phyloP scores from a whole-genome alignment of 768 basidiomycete genomes.

The Tephrocybe sp. region DNA sequence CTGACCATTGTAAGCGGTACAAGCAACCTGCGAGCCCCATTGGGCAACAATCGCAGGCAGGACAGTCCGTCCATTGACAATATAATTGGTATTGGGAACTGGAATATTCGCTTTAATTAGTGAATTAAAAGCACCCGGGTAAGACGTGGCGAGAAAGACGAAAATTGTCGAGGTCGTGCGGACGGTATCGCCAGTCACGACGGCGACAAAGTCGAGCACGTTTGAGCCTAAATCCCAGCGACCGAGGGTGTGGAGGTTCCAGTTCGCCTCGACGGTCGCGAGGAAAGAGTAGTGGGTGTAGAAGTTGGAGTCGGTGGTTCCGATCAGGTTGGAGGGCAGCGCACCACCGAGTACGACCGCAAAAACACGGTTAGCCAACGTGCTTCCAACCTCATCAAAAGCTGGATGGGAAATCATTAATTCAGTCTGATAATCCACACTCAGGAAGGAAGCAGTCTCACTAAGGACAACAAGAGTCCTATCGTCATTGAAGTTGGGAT shows the following conservation, averaged over 20 bases:
- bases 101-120: constrained; percentile 11
- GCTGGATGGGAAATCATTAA: constrained; percentile 15
- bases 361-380: constrained; percentile 45
- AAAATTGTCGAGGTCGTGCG: constrained; percentile 7
- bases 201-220: constrained; percentile 51
- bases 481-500: constrained; percentile 50
- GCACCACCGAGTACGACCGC: constrained; percentile 39
- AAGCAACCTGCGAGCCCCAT: constrained; percentile 21
- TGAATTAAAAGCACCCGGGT: constrained; percentile 25
- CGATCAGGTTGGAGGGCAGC: constrained; percentile 37
- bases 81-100: constrained; percentile 22
- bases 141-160: constrained; percentile 21
- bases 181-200: constrained; percentile 39
- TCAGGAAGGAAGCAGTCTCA: not conserved
- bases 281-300: constrained; percentile 62
- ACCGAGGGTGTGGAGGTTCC: constrained; percentile 58
- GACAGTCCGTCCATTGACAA: constrained; percentile 23
- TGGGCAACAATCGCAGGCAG: constrained; percentile 18
- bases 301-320: constrained; percentile 48
- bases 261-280: constrained; percentile 57
- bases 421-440: too few species aligned
- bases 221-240: constrained; percentile 37
- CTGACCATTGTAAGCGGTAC: not conserved
- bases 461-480: constrained; percentile 54
- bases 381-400: constrained; percentile 52